Evolutionary conservation across 352 stramenopile species (phyloP).

Genomic region (Phytopythium chamaehyphon): DNA sequence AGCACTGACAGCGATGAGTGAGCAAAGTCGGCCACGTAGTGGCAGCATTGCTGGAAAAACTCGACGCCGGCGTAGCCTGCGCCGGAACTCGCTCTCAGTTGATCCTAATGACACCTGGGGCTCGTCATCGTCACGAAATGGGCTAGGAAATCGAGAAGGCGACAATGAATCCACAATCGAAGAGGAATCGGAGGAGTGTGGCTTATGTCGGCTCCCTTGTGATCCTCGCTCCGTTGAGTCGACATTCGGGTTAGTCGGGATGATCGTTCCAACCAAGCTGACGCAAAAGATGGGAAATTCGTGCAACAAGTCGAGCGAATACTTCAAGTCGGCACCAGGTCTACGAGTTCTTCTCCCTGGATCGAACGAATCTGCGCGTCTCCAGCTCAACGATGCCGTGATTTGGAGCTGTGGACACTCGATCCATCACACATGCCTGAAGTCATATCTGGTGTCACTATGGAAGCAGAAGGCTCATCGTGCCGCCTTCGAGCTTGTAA

Average conservation of each 20-base stretch:
- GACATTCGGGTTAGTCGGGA: slow-evolving; percentile 63
- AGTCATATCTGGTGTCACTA: slow-evolving; percentile 63
- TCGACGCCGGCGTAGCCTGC: slow-evolving; percentile 26
- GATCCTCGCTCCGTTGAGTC: slow-evolving; percentile 29
- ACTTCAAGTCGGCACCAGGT: slow-evolving; percentile 11
- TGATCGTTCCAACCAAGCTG: slow-evolving; percentile 60
- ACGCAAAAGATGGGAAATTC: slow-evolving; percentile 31
- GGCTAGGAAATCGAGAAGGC: not conserved
- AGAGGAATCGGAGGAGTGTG: slow-evolving; percentile 42
- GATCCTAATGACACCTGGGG: not conserved
- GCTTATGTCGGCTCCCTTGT: slow-evolving; percentile 59
- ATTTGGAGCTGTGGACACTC: slow-evolving; percentile 73
- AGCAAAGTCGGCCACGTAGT: slow-evolving; percentile 31
- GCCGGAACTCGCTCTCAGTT: slow-evolving; percentile 10
- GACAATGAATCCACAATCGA: not conserved
- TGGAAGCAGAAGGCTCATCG: slow-evolving; percentile 58
- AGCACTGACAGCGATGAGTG: slow-evolving; percentile 45
- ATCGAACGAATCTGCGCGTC: slow-evolving; percentile 20
- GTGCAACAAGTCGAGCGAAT: not conserved
- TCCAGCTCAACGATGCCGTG: slow-evolving; percentile 39
- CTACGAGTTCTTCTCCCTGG: slow-evolving; percentile 24
- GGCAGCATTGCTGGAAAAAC: slow-evolving; percentile 18
- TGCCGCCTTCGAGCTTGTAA: slow-evolving; percentile 32
- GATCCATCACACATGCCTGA: slow-evolving; percentile 66
- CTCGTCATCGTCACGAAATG: not conserved